phyloP scores from a whole-genome alignment of 257 asterid genomes.

The Solanum pennellii region DNA sequence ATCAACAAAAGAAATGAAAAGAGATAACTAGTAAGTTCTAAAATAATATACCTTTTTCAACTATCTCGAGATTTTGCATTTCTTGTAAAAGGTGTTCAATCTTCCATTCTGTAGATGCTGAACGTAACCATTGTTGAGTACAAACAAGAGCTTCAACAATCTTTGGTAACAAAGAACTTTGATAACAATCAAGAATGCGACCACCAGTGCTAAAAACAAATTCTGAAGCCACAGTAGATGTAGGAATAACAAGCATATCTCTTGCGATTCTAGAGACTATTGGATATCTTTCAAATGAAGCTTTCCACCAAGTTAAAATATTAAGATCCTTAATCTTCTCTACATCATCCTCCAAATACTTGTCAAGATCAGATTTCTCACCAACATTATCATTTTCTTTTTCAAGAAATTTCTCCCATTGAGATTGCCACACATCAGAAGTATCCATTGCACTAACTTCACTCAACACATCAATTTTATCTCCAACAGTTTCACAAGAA shows the following conservation, averaged over 20 bases:
- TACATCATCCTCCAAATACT: neutral
- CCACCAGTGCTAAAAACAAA: neutral
- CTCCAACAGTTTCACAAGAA: neutral
- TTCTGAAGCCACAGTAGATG: neutral
- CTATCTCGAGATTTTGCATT: no score
- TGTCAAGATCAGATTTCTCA: neutral
- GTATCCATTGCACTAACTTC: neutral
- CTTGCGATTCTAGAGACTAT: neutral
- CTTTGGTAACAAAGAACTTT: neutral
- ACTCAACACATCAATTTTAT: neutral
- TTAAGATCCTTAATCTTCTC: no score
- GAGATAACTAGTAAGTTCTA: no score
- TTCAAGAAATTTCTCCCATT: neutral
- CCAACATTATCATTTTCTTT: neutral
- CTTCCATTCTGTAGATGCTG: neutral
- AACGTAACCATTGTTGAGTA: no score
- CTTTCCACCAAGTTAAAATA: neutral
- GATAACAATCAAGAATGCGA: neutral
- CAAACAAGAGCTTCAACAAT: neutral
- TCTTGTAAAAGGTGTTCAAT: neutral
- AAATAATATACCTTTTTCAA: no score
- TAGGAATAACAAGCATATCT: neutral
- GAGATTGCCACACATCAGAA: neutral
- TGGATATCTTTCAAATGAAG: neutral
- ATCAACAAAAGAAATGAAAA: no score